Evolutionary conservation across 2,329 filamentous ascomycete genomes (phyloP).

Genomic region (Diaporthe vexans): DNA sequence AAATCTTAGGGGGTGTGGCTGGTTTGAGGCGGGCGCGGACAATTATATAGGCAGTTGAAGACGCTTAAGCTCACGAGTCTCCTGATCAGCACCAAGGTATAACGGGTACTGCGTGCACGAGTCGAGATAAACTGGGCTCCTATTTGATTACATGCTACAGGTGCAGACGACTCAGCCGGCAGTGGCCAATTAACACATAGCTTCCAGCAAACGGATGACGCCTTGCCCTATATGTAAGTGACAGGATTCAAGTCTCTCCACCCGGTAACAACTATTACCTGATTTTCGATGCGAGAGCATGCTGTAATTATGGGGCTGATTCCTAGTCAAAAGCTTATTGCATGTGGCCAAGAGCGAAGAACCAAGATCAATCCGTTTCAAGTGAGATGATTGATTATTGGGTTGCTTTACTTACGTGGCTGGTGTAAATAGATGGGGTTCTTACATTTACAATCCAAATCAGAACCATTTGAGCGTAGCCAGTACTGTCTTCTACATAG

Average conservation of each 20-base stretch:
- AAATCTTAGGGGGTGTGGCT: background rate
- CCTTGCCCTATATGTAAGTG: background rate
- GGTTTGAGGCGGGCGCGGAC: background rate
- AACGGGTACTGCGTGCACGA: background rate
- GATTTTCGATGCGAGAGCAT: background rate
- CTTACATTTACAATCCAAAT: too few relatives aligned
- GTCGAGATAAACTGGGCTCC: background rate
- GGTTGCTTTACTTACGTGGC: background rate
- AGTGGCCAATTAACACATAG: background rate
- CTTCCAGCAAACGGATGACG: background rate
- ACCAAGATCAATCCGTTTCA: background rate
- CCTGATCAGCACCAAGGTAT: background rate
- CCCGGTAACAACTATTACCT: background rate
- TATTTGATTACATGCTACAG: background rate
- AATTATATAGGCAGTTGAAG: background rate
- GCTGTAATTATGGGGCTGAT: background rate
- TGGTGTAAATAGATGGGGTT: too few relatives aligned
- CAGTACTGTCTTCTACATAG: too few relatives aligned
- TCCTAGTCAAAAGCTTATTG: background rate
- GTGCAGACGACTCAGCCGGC: background rate
- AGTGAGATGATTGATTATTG: background rate
- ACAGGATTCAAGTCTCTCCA: background rate
- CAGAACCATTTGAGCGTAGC: too few relatives aligned
- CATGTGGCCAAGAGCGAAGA: background rate
- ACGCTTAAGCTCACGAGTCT: background rate